These are phyloP conservation scores for Rubus idaeus DNA, from an alignment of 306 rosid species.

Conservation along the genomic window DNA sequence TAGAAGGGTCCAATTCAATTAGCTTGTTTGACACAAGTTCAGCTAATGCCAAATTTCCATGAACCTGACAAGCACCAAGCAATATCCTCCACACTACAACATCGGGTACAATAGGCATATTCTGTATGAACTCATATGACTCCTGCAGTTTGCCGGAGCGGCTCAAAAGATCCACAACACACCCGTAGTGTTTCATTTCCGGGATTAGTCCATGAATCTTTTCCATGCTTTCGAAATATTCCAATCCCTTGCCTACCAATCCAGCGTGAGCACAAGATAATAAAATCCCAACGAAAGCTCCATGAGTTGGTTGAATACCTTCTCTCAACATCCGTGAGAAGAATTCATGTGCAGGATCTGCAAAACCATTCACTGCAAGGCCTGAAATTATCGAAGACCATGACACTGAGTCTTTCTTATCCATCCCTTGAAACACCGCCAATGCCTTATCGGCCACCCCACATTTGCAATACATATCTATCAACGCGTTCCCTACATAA, in stretches of 20 bases:
- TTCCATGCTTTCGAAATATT: constrained; percentile 70
- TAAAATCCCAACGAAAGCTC: constrained; percentile 70
- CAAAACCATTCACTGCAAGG: constrained; percentile 83
- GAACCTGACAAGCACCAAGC: constrained; percentile 74
- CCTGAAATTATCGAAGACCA: constrained; percentile 78
- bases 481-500: constrained; percentile 74
- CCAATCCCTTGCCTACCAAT: constrained; percentile 71
- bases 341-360: constrained; percentile 53
- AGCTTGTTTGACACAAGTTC: constrained; percentile 73
- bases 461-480: constrained; percentile 88
- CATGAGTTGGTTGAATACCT: constrained; percentile 61
- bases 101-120: constrained; percentile 69
- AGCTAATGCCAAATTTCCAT: constrained; percentile 66
- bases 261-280: constrained; percentile 86
- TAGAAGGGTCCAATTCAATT: constrained; percentile 67
- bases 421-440: constrained; percentile 63
- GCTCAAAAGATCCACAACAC: constrained; percentile 80
- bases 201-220: constrained; percentile 59
- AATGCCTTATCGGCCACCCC: constrained; percentile 75
- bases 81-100: constrained; percentile 77
- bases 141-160: constrained; percentile 72
- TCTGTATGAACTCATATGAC: constrained; percentile 63
- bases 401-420: constrained; percentile 59
- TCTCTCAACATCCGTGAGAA: constrained; percentile 66
- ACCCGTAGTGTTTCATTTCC: constrained; percentile 78